Evolutionary conservation across 1,284 basidiomycete genomes (phyloP).

Genomic region (Tetrapyrgos nigripes): DNA sequence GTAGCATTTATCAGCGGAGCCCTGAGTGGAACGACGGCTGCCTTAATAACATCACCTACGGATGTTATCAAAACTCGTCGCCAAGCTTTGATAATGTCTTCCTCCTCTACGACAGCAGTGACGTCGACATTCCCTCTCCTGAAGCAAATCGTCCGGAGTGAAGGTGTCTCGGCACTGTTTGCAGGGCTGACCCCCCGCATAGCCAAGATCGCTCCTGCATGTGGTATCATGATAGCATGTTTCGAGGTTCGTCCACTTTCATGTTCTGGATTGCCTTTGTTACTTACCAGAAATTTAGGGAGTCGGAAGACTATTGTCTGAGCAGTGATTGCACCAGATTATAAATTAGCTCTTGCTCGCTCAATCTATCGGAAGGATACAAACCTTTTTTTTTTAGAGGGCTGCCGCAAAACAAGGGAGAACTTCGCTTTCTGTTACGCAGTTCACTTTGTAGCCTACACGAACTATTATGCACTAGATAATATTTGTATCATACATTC

Average conservation of each 20-base stretch:
- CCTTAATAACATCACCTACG: conserved; percentile 92
- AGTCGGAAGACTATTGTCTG: conserved; percentile 55
- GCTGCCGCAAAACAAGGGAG: not conserved
- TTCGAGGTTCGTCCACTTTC: conserved; percentile 73
- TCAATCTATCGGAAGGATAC: too few relatives aligned
- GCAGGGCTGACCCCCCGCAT: conserved; percentile 89
- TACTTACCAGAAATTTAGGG: conserved; percentile 46
- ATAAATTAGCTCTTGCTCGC: too few relatives aligned
- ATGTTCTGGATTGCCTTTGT: conserved; percentile 2
- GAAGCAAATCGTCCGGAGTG: conserved; percentile 74
- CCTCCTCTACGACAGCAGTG: conserved; percentile 32
- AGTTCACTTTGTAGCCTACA: conserved; percentile 18
- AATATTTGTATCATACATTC: conserved; percentile 14
- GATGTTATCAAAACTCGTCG: conserved; percentile 96
- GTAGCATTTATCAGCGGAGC: conserved; percentile 88
- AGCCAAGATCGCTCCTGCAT: conserved; percentile 98
- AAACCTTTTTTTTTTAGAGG: too few relatives aligned
- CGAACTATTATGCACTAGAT: conserved; percentile 4
- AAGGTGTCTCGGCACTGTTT: conserved; percentile 84
- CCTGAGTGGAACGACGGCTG: conserved; percentile 81
- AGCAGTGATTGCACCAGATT: conserved; percentile 26
- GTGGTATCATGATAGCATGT: conserved; percentile 96
- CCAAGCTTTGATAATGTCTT: conserved; percentile 76
- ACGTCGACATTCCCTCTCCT: conserved; percentile 67
- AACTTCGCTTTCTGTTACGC: not conserved